Evolutionary conservation across 805 yeast genomes (phyloP).

Genomic region (Kockiozyma suomiensis): DNA sequence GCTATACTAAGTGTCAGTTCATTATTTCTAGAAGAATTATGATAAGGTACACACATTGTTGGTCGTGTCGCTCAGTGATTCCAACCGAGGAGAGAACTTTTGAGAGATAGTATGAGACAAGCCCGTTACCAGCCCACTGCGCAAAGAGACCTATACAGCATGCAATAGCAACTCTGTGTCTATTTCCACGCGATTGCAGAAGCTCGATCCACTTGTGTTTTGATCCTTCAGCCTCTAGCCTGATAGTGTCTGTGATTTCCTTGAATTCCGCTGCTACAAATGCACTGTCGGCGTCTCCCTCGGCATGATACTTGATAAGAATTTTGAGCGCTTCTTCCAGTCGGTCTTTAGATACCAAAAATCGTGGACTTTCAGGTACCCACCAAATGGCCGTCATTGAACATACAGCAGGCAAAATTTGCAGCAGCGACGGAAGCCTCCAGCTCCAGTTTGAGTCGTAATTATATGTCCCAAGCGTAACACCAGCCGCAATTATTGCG

Average conservation of each 20-base stretch:
- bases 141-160: conserved; percentile 44
- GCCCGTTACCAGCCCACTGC: conserved; percentile 55
- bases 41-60: neutral
- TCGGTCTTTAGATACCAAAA: conserved; percentile 47
- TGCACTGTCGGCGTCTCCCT: conserved; percentile 42
- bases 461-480: conserved; percentile 30
- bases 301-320: conserved; percentile 49
- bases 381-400: conserved; percentile 41
- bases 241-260: conserved; percentile 20
- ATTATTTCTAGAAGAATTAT: neutral
- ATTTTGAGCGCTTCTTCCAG: conserved; percentile 49
- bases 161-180: conserved; percentile 48
- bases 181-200: conserved; percentile 43
- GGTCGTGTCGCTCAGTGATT: conserved; percentile 52
- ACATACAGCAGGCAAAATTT: conserved; percentile 45
- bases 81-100: conserved; percentile 59
- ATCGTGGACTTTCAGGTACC: conserved; percentile 59
- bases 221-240: conserved; percentile 8
- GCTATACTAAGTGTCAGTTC: conserved; percentile 47
- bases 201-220: conserved; percentile 36
- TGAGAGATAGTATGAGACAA: conserved; percentile 55
- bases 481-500: conserved; percentile 43
- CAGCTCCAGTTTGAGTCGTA: conserved; percentile 38
- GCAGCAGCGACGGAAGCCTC: conserved; percentile 46
- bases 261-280: conserved; percentile 19